Evolutionary conservation across 805 yeast species (phyloP).

Genomic region (Clavispora fructus): DNA sequence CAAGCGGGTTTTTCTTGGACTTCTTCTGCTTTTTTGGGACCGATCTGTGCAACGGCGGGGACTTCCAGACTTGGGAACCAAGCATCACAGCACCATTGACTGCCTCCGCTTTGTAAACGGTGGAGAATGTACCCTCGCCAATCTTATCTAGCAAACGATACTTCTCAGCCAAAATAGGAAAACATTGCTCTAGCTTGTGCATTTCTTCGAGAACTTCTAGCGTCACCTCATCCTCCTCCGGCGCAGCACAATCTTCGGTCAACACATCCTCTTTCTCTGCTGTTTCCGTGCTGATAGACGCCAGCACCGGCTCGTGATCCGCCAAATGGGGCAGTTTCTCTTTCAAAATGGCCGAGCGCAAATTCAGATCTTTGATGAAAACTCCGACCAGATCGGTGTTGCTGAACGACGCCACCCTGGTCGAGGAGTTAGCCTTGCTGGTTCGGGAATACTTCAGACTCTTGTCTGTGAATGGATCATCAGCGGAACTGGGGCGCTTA

Average conservation of each 20-base stretch:
- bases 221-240: slow-evolving; percentile 44
- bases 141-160: slow-evolving; percentile 52
- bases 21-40: slow-evolving; percentile 7
- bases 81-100: slow-evolving; percentile 33
- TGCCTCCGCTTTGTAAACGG: slow-evolving; percentile 60
- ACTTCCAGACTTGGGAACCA: slow-evolving; percentile 40
- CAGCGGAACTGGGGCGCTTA: slow-evolving; percentile 14
- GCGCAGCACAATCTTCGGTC: slow-evolving; percentile 8
- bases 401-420: neutral
- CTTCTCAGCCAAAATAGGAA: slow-evolving; percentile 46
- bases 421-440: neutral
- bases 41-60: slow-evolving; percentile 36
- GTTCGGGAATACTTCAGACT: slow-evolving; percentile 8
- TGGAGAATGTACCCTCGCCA: slow-evolving; percentile 64
- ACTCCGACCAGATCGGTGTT: slow-evolving; percentile 1
- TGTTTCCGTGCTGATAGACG: neutral
- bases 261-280: neutral
- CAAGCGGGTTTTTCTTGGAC: slow-evolving; percentile 41
- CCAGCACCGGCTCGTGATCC: neutral
- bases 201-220: slow-evolving; percentile 54
- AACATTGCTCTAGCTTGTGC: slow-evolving; percentile 46
- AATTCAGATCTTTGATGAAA: slow-evolving; percentile 14
- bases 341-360: slow-evolving; percentile 6
- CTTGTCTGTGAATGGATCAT: slow-evolving; percentile 27
- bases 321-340: slow-evolving; percentile 1